Evolutionary conservation across 2,329 filamentous ascomycete genomes (phyloP), one percentile per base, ranked within the genome.

Genomic region (Magnaporthales sp.): DNA sequence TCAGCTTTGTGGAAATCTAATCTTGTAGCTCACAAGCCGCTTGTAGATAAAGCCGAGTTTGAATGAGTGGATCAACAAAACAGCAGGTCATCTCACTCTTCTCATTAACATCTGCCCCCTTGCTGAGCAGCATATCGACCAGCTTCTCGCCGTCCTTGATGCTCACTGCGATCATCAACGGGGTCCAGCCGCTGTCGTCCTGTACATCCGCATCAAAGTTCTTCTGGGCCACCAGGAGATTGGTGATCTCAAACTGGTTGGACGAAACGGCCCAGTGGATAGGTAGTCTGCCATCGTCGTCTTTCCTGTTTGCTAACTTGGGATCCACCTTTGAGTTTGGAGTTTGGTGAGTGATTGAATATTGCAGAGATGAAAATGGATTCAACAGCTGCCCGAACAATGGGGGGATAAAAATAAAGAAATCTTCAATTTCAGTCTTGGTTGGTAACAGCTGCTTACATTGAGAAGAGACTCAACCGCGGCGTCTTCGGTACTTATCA

Each of bases 191-290:
- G 62, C 86, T 88, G 67, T 85, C 89, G 74, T 96, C 92, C 84
- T 90, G 68, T 27, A 89, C 89, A 77, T 98, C 93, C 0, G 91
- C 86, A 74, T 98, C 92, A 74, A 97, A 97, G 68, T 83, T 83
- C 72, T 89, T 89, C 68, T 83, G 81, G 67, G 91, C 84, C 2
- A 90, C 84, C 4, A 98, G 82, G 24, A 94, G 75, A 64, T 90
- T 82, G 22, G 91, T 88, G 68, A 97, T 92, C 27, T 89, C 85
- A 7, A 89, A 78, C 71, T 88, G 89, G 75, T 95, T 96, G 77
- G 91, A 90, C 26, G 93, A 95, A 1, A 88, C 87, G 0, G 95
- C 94, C 95, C 95, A 99, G 81, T 99, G 95, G 67, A 98, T 88
- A 2, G 95, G 89, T 51, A 97, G 86, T 61, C 95, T 91, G 19